A percentile compares a stretch with the other conserved stretches of the same genome.
phyloP scores from a whole-genome alignment of 2,329 filamentous ascomycete genomes.

The Colletotrichum nymphaeae region DNA sequence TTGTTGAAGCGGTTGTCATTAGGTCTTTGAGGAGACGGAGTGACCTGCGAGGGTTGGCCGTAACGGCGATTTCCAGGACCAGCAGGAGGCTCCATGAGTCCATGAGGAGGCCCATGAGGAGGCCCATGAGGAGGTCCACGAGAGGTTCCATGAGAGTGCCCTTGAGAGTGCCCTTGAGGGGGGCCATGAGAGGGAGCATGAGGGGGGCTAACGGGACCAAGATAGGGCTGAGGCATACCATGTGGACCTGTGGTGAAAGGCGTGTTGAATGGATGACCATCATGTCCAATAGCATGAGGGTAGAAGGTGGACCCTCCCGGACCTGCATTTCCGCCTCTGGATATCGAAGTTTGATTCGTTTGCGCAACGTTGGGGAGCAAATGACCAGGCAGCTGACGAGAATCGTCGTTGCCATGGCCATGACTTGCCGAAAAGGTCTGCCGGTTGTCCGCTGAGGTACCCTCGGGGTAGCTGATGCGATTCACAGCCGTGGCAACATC shows the following conservation, averaged over 20 bases:
- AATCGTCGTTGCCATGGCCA: not conserved
- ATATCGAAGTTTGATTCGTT: not conserved
- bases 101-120: not conserved
- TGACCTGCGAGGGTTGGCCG: no score
- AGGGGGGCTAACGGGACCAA: not conserved
- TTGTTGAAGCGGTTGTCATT: not conserved
- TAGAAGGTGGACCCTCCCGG: not conserved
- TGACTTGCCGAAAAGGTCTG: not conserved
- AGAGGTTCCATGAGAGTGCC: no score
- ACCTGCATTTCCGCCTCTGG: not conserved
- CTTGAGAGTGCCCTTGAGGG: no score
- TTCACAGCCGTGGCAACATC: not conserved
- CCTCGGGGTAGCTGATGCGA: not conserved
- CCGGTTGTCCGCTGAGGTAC: not conserved
- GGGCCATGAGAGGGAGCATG: not conserved
- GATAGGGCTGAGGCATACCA: slow-evolving; percentile 3
- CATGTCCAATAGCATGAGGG: not conserved
- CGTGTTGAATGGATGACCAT: not conserved
- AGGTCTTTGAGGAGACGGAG: not conserved
- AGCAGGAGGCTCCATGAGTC: not conserved
- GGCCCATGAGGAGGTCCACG: not conserved
- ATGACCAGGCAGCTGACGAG: not conserved
- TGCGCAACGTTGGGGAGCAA: not conserved
- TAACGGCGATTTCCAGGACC: not conserved
- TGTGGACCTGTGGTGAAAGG: slow-evolving; percentile 3